Conservation (phyloP, 1,284 basidiomycete species). For the Melampsora occidentalis region DNA sequence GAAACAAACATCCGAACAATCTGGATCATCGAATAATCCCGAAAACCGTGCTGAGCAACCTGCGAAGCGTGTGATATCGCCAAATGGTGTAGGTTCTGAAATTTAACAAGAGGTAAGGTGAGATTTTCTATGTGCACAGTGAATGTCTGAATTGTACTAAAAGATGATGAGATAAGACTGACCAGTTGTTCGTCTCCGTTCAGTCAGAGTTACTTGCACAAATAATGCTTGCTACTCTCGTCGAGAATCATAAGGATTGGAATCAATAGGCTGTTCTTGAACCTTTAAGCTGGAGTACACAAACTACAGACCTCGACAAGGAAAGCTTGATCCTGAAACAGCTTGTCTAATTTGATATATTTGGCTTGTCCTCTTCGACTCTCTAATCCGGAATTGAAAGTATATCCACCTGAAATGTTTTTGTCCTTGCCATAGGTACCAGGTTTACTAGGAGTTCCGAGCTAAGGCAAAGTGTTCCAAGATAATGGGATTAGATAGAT, state of each 20-base stretch:
- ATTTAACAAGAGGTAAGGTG: background rate
- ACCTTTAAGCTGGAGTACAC: background rate
- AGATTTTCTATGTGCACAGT: background rate
- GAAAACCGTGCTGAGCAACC: conserved; percentile 38
- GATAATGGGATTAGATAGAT: background rate
- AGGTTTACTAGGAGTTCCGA: conserved; percentile 27
- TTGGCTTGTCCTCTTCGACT: conserved; percentile 41
- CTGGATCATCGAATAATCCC: conserved; percentile 35
- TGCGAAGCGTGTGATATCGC: conserved; percentile 40
- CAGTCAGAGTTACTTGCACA: conserved; percentile 36
- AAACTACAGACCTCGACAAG: conserved; percentile 15
- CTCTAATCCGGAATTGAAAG: conserved; percentile 38
- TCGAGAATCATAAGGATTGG: background rate
- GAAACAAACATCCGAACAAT: conserved; percentile 42
- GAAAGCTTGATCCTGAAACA: conserved; percentile 30
- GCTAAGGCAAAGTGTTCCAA: conserved; percentile 1
- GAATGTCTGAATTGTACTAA: background rate
- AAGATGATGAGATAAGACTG: background rate
- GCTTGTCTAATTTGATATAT: conserved; percentile 41
- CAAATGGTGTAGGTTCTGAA: conserved; percentile 38
- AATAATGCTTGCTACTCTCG: conserved; percentile 30
- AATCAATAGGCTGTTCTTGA: background rate
- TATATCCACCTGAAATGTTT: conserved; percentile 43
- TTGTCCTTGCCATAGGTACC: conserved; percentile 35
- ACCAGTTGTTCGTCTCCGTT: conserved; percentile 39